A percentile compares a stretch with the other conserved stretches of the same genome.
phyloP scores from a whole-genome alignment of 257 asterid genomes.

The Haberlea rhodopensis region DNA sequence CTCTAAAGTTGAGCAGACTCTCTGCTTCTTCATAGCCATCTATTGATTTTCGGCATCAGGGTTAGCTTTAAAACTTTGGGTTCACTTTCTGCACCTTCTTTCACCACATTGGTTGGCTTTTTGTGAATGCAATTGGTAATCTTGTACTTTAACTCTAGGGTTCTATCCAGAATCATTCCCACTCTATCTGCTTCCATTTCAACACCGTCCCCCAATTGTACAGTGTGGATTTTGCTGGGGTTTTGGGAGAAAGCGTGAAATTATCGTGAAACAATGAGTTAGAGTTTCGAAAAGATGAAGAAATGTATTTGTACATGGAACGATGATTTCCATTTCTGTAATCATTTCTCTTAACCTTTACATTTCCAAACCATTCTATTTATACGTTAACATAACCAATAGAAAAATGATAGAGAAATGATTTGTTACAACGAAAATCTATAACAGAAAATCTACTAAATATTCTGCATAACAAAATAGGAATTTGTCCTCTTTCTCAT shows the following conservation, averaged over 20 bases:
- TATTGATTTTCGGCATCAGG: slow-evolving; percentile 17
- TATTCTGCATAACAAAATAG: too few relatives aligned
- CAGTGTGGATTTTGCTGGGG: background rate
- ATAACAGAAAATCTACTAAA: too few relatives aligned
- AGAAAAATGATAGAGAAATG: too few relatives aligned
- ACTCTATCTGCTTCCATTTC: slow-evolving; percentile 46
- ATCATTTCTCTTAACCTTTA: too few relatives aligned
- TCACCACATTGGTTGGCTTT: slow-evolving; percentile 18
- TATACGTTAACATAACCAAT: too few relatives aligned
- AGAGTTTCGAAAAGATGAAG: too few relatives aligned
- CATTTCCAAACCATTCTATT: too few relatives aligned
- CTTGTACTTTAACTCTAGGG: slow-evolving; percentile 40
- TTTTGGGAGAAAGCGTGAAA: too few relatives aligned
- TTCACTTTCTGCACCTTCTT: slow-evolving; percentile 18
- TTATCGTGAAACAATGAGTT: background rate
- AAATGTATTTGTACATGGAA: too few relatives aligned
- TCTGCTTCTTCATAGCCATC: slow-evolving; percentile 34
- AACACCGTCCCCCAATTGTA: background rate
- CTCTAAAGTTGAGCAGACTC: slow-evolving; percentile 42
- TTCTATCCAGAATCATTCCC: slow-evolving; percentile 42
- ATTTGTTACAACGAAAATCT: too few relatives aligned
- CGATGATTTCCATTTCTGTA: too few relatives aligned
- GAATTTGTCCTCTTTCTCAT: too few relatives aligned
- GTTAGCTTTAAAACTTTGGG: slow-evolving; percentile 9
- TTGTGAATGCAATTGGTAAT: slow-evolving; percentile 34